These are phyloP conservation scores for Gossypium mustelinum DNA, from an alignment of 345 rosid species.

Conservation along the genomic window DNA sequence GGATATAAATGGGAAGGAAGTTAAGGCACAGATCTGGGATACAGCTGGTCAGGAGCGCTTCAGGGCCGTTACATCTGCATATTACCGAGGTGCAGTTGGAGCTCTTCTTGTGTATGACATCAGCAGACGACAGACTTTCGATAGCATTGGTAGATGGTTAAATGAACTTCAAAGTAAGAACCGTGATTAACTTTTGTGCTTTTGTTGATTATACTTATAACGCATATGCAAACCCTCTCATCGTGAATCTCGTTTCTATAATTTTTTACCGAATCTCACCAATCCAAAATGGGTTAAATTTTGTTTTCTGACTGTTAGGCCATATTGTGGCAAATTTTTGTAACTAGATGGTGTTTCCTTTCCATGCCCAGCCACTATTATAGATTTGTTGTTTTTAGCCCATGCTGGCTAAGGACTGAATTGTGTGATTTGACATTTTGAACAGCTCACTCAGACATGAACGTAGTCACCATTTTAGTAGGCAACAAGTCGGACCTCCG, in stretches of 20 bases:
- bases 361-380: not conserved
- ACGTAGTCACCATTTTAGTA: slow-evolving; percentile 83
- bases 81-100: slow-evolving; percentile 96
- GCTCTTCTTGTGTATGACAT: slow-evolving; percentile 94
- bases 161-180: slow-evolving; percentile 95
- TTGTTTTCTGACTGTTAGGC: not conserved
- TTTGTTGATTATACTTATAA: not conserved
- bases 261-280: not conserved
- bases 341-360: not conserved
- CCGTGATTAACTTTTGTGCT: not conserved
- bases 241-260: not conserved
- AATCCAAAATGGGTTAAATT: not conserved
- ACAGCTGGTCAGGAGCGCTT: slow-evolving; percentile 99
- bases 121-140: slow-evolving; percentile 87
- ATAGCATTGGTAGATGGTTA: slow-evolving; percentile 90
- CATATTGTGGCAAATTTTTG: not conserved
- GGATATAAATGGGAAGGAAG: slow-evolving; percentile 82
- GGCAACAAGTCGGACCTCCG: slow-evolving; percentile 92
- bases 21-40: slow-evolving; percentile 98
- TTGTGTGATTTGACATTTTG: slow-evolving; percentile 21
- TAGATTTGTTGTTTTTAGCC: not conserved
- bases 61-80: slow-evolving; percentile 95
- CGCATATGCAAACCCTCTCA: not conserved
- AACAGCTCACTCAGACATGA: slow-evolving; percentile 98
- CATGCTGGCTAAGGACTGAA: slow-evolving; percentile 12